Evolutionary conservation across 805 yeast species (phyloP).

Genomic region (Saccharomyces jurei): DNA sequence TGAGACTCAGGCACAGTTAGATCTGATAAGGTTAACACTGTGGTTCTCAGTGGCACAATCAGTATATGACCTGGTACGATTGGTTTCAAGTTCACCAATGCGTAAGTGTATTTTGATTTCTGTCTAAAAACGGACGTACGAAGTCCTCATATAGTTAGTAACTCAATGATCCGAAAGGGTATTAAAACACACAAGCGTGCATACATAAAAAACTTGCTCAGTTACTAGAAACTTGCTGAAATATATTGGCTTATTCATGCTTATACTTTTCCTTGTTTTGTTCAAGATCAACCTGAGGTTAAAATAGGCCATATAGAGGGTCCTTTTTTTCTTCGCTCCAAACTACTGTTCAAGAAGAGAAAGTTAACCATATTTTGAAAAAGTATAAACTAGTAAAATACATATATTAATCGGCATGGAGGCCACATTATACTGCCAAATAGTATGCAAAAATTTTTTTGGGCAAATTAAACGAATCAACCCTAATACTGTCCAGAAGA

Average conservation of each 20-base stretch:
- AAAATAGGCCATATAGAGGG: neutral
- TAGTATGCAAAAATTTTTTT: neutral
- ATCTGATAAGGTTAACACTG: slow-evolving; percentile 53
- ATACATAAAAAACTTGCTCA: slow-evolving; percentile 28
- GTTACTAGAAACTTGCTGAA: slow-evolving; percentile 30
- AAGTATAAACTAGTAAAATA: neutral
- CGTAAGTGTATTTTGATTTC: slow-evolving; percentile 61
- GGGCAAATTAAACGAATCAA: neutral
- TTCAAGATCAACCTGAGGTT: too few relatives aligned
- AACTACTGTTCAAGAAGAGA: neutral
- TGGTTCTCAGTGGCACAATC: slow-evolving; percentile 72
- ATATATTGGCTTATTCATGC: slow-evolving; percentile 13
- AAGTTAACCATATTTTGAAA: neutral
- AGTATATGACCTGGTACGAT: slow-evolving; percentile 90
- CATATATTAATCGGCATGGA: neutral
- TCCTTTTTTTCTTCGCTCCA: neutral
- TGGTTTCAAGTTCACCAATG: slow-evolving; percentile 86
- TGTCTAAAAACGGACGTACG: slow-evolving; percentile 7
- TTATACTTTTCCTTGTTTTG: neutral
- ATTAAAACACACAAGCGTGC: slow-evolving; percentile 1
- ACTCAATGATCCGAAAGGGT: neutral
- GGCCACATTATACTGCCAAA: neutral
- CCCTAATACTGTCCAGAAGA: neutral
- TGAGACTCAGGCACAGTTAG: slow-evolving; percentile 60
- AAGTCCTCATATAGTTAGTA: neutral